These are phyloP conservation scores for Astraeus odoratus DNA, from an alignment of 768 basidiomycete genomes.

Conservation along the genomic window DNA sequence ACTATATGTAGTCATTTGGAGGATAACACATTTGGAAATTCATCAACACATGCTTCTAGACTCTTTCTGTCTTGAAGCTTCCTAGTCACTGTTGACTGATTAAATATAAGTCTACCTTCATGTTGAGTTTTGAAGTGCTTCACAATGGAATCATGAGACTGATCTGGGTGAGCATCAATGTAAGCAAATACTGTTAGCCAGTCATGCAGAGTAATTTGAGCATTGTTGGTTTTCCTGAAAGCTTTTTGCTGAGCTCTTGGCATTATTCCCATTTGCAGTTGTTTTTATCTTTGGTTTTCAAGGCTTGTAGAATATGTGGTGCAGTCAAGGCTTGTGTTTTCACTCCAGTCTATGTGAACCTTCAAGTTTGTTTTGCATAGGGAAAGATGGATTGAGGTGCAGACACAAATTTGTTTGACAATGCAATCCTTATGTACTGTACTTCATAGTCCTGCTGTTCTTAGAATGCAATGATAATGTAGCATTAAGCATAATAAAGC, in stretches of 20 bases:
- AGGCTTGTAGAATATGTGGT: neutral
- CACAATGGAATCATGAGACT: slow-evolving; percentile 1
- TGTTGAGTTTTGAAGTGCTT: slow-evolving; percentile 3
- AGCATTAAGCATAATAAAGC: no score
- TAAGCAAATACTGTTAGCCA: slow-evolving; percentile 7
- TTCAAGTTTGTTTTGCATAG: no score
- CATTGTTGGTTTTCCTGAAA: neutral
- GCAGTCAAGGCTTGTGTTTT: neutral
- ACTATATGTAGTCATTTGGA: slow-evolving; percentile 24
- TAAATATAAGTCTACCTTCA: slow-evolving; percentile 1
- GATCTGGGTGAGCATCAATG: slow-evolving; percentile 5
- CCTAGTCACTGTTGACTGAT: slow-evolving; percentile 6
- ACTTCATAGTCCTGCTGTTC: no score
- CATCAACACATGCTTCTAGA: slow-evolving; percentile 6
- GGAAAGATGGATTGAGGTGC: no score
- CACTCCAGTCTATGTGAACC: no score
- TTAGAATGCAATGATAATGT: no score
- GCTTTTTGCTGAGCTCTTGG: no score
- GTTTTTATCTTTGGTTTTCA: neutral
- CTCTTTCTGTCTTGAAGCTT: slow-evolving; percentile 2
- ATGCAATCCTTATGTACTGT: no score
- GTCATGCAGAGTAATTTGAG: slow-evolving; percentile 5
- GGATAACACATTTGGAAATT: slow-evolving; percentile 22
- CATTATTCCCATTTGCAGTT: no score
- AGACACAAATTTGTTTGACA: no score